Percentiles rank a stretch among this genome's conserved stretches.
Evolutionary conservation across 2,329 filamentous ascomycete species (phyloP).

Genomic region (Hypoxylon sp.): DNA sequence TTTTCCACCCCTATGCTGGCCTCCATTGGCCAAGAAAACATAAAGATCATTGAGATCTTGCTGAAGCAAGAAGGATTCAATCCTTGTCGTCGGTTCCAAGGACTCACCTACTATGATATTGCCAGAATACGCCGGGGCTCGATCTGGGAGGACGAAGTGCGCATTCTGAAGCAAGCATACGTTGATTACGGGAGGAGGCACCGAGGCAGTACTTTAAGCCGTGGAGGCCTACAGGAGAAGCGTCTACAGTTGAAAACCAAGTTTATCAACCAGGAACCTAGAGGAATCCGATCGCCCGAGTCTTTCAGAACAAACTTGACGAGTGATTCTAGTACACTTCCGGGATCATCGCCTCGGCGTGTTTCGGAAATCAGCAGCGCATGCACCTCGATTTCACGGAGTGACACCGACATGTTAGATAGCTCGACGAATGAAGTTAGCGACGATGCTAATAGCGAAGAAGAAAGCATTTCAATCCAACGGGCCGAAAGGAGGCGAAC

Average conservation of each 20-base stretch:
- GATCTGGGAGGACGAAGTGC: too few relatives aligned
- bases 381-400: slow-evolving; percentile 4
- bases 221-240: neutral
- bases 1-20: too few relatives aligned
- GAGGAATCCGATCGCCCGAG: neutral
- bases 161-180: neutral
- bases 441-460: neutral
- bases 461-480: neutral
- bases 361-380: neutral
- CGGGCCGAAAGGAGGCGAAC: neutral
- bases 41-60: too few relatives aligned
- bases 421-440: neutral
- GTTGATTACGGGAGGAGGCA: too few relatives aligned
- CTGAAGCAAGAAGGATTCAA: too few relatives aligned
- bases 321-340: neutral
- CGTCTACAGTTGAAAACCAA: neutral
- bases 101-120: too few relatives aligned
- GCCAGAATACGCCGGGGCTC: too few relatives aligned
- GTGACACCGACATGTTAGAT: neutral
- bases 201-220: neutral
- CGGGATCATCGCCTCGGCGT: neutral
- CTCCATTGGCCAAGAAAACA: too few relatives aligned
- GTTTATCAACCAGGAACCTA: neutral
- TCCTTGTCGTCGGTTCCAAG: too few relatives aligned
- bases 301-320: neutral